Base-by-base conservation (phyloP, 148 eudicot genomes). In the Linanthus parryae region DNA sequence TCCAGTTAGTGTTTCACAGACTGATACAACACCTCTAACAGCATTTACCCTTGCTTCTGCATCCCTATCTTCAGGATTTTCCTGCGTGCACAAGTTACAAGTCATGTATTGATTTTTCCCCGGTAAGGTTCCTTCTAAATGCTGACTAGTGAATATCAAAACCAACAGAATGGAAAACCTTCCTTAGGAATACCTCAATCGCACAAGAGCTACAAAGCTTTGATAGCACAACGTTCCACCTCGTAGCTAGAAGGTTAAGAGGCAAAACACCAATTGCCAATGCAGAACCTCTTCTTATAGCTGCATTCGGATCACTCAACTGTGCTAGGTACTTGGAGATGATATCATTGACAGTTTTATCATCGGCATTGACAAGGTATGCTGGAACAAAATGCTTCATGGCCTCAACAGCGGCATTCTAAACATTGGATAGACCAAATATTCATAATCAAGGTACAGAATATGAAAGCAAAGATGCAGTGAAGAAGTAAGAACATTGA, bases 1-100 rank as follows among this genome's bases (percentile, higher is more conserved):
- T 44, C 53, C 69, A 8, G 81, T 66, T 71, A 91, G 60, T 38
- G 55, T 79, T 77, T 81, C 83, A 73, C 95, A 86, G 40, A 79
- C 80, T 42, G 95, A 78, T 46, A 72, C 74, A 33, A 91, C 83
- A 46, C 89, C 89, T 81, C 75, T 84, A 64, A 91, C 87, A 60
- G 98, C 87, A 81, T 77, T 83, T 24, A 83, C 94, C 46, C 98
- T 86, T 55, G 98, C 86, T 80, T 91, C 98, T 62, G 95, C 98
- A 75, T 91, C 98, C 51, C 90, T 77, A 42, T 91, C 94, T 56
- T 86, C 95, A 37, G 87, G 81, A 54, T 81, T 83, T 37, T 83
- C 87, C 98, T 91, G 65, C 34, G 47, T 81, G 7, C n/a, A n/a
- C n/a, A n/a, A n/a, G n/a, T n/a, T n/a, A n/a, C n/a, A n/a, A n/a